Percentiles rank a stretch among this genome's conserved stretches.
phyloP scores from a whole-genome alignment of 2,329 filamentous ascomycete species.

The Laburnicola sp. region DNA sequence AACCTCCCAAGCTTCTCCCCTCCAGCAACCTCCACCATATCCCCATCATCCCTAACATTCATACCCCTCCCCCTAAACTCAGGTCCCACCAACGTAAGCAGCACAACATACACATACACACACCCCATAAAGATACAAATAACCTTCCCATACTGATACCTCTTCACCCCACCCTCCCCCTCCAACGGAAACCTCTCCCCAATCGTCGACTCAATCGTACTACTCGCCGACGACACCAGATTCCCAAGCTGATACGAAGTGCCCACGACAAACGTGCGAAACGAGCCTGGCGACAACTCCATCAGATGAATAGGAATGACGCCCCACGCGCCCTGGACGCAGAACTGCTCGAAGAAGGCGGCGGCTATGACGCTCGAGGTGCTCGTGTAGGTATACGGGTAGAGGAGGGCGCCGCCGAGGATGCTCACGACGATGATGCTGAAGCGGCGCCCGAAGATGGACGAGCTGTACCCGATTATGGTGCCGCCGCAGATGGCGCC shows the following conservation, averaged over 20 bases:
- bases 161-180: conserved; percentile 38
- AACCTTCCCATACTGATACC: conserved; percentile 69
- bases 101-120: conserved; percentile 29
- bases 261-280: conserved; percentile 72
- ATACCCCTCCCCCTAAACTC: conserved; percentile 44
- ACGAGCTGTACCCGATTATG: conserved; percentile 44
- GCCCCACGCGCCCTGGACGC: conserved; percentile 41
- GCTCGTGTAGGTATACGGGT: conserved; percentile 73
- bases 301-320: conserved; percentile 66
- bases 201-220: conserved; percentile 72
- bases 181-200: conserved; percentile 72
- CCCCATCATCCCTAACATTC: conserved; percentile 38
- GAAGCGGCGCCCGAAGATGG: conserved; percentile 48
- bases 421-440: conserved; percentile 51
- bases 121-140: conserved; percentile 85
- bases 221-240: conserved; percentile 66
- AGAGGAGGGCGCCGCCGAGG: conserved; percentile 72
- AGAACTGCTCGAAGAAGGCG: conserved; percentile 70
- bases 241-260: conserved; percentile 75
- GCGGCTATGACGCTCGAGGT: conserved; percentile 67
- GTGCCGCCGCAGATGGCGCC: conserved; percentile 50
- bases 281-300: conserved; percentile 69
- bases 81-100: conserved; percentile 9
- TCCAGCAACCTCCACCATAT: conserved; percentile 36
- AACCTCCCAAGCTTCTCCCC: too few relatives aligned